These are phyloP conservation scores for Suillus weaverae DNA, from an alignment of 768 basidiomycete genomes.

Conservation along the genomic window DNA sequence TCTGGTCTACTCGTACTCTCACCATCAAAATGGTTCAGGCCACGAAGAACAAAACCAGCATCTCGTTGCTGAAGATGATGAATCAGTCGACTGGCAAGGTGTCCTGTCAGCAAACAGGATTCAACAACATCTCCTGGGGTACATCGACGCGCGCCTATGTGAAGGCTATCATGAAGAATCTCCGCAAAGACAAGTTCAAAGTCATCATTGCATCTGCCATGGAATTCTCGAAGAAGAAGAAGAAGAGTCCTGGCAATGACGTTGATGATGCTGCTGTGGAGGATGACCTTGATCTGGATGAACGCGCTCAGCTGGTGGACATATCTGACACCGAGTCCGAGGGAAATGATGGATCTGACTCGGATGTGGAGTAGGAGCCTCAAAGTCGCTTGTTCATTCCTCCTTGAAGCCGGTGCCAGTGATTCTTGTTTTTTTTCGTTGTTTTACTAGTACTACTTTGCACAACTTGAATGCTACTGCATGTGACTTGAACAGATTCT, in stretches of 20 bases:
- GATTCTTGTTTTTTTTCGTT: not conserved
- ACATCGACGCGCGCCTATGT: not conserved
- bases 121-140: not conserved
- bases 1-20: not conserved
- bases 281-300: conserved; percentile 1
- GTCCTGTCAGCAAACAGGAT: not conserved
- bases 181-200: not conserved
- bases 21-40: not conserved
- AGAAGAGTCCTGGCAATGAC: not conserved
- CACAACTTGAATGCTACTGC: too few relatives aligned
- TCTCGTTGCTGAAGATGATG: not conserved
- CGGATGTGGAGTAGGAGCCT: not conserved
- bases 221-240: not conserved
- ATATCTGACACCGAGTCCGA: not conserved
- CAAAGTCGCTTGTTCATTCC: not conserved
- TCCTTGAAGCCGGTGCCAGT: not conserved
- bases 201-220: not conserved
- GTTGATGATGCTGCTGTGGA: not conserved
- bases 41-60: not conserved
- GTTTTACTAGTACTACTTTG: not conserved
- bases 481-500: not conserved
- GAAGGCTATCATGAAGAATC: not conserved
- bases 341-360: not conserved
- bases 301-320: not conserved
- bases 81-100: not conserved